These are phyloP conservation scores for Dillenia suffruticosa DNA, from an alignment of 164 flowering plant genomes.

Conservation along the genomic window DNA sequence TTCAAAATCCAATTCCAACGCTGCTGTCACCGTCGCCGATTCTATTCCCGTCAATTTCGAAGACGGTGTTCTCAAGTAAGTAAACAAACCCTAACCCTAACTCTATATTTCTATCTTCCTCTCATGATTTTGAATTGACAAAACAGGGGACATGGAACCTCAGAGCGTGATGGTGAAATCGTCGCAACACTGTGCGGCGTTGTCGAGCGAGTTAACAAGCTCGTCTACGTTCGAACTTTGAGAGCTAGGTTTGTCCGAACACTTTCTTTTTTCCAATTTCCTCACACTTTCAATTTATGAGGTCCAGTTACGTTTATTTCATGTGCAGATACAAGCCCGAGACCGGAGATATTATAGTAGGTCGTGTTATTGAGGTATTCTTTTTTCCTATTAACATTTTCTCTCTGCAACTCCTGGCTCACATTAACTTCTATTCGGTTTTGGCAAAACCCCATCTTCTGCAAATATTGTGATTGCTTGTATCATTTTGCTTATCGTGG, in stretches of 20 bases:
- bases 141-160: constrained; percentile 89
- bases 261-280: not conserved
- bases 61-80: constrained; percentile 86
- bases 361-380: constrained; percentile 86
- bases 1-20: constrained; percentile 40
- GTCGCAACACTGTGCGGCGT: constrained; percentile 90
- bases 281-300: not conserved
- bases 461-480: too few species aligned
- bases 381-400: not conserved
- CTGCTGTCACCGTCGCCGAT: constrained; percentile 83
- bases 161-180: constrained; percentile 68
- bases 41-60: constrained; percentile 73
- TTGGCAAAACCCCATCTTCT: too few species aligned
- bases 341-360: constrained; percentile 86
- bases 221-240: constrained; percentile 72
- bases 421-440: too few species aligned
- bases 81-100: not conserved
- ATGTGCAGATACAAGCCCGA: constrained; percentile 86
- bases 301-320: not conserved
- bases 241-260: constrained; percentile 54
- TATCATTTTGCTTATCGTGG: too few species aligned
- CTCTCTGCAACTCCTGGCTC: not conserved
- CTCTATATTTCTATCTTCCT: not conserved
- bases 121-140: constrained; percentile 5
- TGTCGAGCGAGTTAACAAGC: constrained; percentile 90